A percentile compares a stretch with the other conserved stretches of the same genome.
phyloP scores from a whole-genome alignment of 805 yeast species.

The Saccharomycopsis fibuligera region DNA sequence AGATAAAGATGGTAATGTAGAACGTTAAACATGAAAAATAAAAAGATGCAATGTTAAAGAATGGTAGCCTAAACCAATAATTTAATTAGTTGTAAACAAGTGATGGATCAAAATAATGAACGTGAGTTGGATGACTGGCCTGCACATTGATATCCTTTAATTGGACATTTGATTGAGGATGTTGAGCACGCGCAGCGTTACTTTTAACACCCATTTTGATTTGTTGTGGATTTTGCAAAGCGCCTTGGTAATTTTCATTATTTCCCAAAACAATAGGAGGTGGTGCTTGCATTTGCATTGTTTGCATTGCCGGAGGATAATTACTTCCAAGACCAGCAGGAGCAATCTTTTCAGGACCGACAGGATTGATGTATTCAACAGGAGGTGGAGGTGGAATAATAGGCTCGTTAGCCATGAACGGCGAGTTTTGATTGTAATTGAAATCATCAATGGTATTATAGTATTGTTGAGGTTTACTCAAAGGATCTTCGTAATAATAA shows the following conservation, averaged over 20 bases:
- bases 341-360: too few relatives aligned
- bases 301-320: too few relatives aligned
- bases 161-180: not conserved
- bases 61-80: not conserved
- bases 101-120: not conserved
- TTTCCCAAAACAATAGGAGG: too few relatives aligned
- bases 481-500: constrained; percentile 1
- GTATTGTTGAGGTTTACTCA: not conserved
- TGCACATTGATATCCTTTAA: not conserved
- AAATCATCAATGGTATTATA: not conserved
- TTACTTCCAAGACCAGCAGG: too few relatives aligned
- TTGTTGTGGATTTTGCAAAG: not conserved
- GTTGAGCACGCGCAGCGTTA: not conserved
- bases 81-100: not conserved
- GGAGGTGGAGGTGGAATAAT: not conserved
- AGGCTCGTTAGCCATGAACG: not conserved
- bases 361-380: too few relatives aligned
- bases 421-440: not conserved
- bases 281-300: too few relatives aligned
- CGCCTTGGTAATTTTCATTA: constrained; percentile 1
- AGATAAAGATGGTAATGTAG: not conserved
- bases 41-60: not conserved
- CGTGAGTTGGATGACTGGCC: not conserved
- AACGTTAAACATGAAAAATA: not conserved
- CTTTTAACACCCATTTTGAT: not conserved